Evolutionary conservation across 768 basidiomycete species (phyloP).

Genomic region (Hydnum rufescens): DNA sequence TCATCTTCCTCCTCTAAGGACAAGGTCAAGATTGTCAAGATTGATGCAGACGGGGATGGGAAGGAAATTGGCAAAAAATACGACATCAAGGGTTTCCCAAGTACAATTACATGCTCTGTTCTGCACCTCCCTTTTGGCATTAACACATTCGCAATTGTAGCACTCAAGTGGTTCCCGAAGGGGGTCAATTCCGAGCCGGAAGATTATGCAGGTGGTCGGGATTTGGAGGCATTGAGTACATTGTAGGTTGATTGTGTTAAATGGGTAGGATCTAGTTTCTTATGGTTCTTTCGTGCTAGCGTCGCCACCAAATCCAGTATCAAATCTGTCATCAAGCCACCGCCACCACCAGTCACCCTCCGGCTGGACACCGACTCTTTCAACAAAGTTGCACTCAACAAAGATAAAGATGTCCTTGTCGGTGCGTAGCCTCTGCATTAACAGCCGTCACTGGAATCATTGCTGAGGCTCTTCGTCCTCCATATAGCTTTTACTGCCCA

Average conservation of each 20-base stretch:
- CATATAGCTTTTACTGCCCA: constrained; percentile 23
- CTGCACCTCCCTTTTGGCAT: background rate
- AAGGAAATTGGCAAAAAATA: constrained; percentile 52
- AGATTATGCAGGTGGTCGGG: constrained; percentile 59
- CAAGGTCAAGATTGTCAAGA: constrained; percentile 76
- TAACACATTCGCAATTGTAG: constrained; percentile 22
- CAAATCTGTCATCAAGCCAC: constrained; percentile 75
- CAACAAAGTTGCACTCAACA: constrained; percentile 49
- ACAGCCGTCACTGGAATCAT: background rate
- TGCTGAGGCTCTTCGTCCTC: background rate
- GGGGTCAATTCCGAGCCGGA: constrained; percentile 35
- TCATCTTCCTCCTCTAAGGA: constrained; percentile 18
- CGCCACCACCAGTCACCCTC: constrained; percentile 50
- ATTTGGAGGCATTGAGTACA: constrained; percentile 50
- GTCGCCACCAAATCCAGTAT: constrained; percentile 55
- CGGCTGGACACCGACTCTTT: constrained; percentile 56
- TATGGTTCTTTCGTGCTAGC: constrained; percentile 32
- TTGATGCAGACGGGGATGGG: constrained; percentile 80
- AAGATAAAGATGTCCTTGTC: constrained; percentile 65
- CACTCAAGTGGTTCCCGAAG: constrained; percentile 77
- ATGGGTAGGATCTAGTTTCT: too few relatives aligned
- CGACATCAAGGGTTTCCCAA: constrained; percentile 71
- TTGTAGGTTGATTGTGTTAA: constrained; percentile 35
- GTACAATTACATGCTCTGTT: constrained; percentile 27
- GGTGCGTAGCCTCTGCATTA: constrained; percentile 20